Percentiles rank a stretch among this genome's conserved stretches.
phyloP scores from a whole-genome alignment of 192 early-diverging fungal species.

The Umbelopsis ramanniana region DNA sequence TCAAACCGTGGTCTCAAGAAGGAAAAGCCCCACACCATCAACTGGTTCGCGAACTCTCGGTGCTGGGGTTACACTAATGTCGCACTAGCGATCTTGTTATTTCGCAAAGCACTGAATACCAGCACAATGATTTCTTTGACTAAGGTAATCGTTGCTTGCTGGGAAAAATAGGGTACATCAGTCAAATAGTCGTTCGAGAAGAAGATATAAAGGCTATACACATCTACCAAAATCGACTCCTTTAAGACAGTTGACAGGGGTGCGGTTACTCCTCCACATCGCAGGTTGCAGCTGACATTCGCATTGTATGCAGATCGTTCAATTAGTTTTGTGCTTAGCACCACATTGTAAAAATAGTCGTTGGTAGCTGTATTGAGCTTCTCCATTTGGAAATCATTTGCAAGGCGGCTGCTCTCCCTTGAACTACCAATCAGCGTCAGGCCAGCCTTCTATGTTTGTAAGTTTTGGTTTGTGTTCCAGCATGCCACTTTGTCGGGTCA shows the following conservation, averaged over 20 bases:
- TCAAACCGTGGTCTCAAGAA: no score
- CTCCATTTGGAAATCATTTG: not conserved
- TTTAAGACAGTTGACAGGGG: not conserved
- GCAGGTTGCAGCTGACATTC: not conserved
- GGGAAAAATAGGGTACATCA: no score
- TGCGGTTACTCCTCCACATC: not conserved
- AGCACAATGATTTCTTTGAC: not conserved
- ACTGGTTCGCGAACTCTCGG: not conserved
- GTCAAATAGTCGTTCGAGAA: no score
- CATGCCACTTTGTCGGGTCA: not conserved
- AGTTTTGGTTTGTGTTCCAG: not conserved
- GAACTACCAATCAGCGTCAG: not conserved
- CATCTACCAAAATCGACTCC: not conserved
- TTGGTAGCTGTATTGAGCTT: not conserved
- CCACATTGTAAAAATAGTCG: not conserved
- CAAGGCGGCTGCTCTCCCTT: not conserved
- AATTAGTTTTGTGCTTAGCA: not conserved
- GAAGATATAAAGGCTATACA: no score
- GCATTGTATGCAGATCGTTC: not conserved
- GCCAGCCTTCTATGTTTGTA: not conserved
- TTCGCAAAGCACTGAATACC: not conserved
- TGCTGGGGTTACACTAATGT: conserved; percentile 18
- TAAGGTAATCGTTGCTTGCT: no score
- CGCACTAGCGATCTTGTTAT: not conserved
- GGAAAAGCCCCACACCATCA: no score